Conservation (phyloP, 306 rosid genomes). For the cucumber (Cucumis sativus) region DNA sequence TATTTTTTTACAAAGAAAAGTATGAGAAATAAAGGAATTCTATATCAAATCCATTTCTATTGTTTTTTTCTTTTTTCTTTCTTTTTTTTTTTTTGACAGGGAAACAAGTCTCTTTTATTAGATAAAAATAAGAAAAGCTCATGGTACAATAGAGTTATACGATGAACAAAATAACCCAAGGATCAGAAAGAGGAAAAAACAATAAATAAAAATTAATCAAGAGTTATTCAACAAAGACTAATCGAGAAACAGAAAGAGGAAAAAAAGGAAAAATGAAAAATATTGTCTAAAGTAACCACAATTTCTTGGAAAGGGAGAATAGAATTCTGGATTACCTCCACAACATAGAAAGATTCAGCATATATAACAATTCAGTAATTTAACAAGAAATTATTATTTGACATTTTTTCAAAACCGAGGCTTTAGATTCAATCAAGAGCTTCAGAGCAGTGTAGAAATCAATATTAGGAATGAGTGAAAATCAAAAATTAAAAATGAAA, state of each 20-base stretch:
- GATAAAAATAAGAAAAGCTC: too few relatives aligned
- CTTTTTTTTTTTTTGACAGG: too few relatives aligned
- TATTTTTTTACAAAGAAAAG: background rate
- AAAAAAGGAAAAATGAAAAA: background rate
- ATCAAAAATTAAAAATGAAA: background rate
- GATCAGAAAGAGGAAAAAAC: too few relatives aligned
- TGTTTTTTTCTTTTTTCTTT: background rate
- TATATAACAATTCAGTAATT: background rate
- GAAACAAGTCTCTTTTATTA: too few relatives aligned
- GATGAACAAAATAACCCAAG: too few relatives aligned
- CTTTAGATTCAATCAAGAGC: background rate
- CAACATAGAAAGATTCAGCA: background rate
- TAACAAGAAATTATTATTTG: background rate
- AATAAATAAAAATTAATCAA: too few relatives aligned
- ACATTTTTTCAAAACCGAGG: background rate
- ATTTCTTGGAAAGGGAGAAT: background rate
- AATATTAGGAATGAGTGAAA: background rate
- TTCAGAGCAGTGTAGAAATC: background rate
- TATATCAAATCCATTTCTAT: background rate
- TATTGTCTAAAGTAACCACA: background rate
- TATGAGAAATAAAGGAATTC: background rate
- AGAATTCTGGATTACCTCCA: background rate
- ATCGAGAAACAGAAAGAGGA: background rate
- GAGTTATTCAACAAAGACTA: background rate
- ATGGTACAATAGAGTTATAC: too few relatives aligned